Base-by-base conservation (phyloP, 108 stramenopile genomes). In the Skeletonema tropicum region DNA sequence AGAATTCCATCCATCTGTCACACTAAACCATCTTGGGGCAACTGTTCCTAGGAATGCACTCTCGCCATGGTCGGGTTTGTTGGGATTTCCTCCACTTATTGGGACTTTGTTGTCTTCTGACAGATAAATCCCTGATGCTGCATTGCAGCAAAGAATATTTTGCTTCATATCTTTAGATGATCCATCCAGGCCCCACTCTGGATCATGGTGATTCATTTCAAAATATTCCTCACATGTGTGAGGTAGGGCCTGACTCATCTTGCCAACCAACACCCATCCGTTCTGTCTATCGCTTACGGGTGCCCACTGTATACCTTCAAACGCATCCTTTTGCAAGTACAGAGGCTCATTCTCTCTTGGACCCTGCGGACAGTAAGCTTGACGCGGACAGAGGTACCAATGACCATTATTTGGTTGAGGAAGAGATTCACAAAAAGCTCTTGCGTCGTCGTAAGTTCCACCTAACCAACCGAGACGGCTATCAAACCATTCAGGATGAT, bases 261-360 rank as follows among this genome's bases (percentile, higher is more conserved):
- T 82, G 4, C 80, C 80, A 6, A 82, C 74, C 80, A 82, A 75
- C n/a, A 82, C 65, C 80, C 80, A 82, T 38, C 57, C 66, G 26
- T 82, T 75, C 3, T 62, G 33, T 12, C 17, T 57, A n/a, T 63
- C 38, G 33, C 68, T 46, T 17, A 82, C 46, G 25, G 80, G 80
- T 26, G 80, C 66, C 80, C 80, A 82, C 52, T 82, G 80, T 60
- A 74, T 70, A 38, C 64, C 80, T 55, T 75, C 65, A 17, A 61
- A 82, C 14, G 80, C 70, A 71, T 74, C 74, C 46, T 60, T 70
- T 52, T 75, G 74, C 6, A 67, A 79, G 52, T 61, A 59, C 39
- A 71, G 13, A 11, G 63, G 60, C 21, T 67, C 38, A 31, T 38
- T 31, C 45, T 61, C 58, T 32, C 64, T 57, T 7, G 68, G 68